Evolutionary conservation across 768 basidiomycete species (phyloP).

Genomic region (Fomitopsis serialis): DNA sequence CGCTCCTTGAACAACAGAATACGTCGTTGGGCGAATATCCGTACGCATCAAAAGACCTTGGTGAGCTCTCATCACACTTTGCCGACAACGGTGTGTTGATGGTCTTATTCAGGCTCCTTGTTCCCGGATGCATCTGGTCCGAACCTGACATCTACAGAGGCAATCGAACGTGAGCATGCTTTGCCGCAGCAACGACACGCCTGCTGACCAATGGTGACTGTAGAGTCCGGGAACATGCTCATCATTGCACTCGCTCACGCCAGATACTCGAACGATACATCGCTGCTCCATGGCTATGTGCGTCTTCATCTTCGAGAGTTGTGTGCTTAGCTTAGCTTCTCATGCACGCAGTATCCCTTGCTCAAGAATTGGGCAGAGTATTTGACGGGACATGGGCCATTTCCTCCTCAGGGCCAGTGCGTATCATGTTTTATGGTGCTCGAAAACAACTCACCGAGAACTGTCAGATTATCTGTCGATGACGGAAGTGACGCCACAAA

Average conservation of each 20-base stretch:
- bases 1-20: constrained; percentile 21
- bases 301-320: background rate
- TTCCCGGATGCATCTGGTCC: background rate
- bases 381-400: constrained; percentile 9
- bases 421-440: background rate
- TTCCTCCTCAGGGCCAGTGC: constrained; percentile 5
- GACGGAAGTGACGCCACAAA: constrained; percentile 3
- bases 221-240: background rate
- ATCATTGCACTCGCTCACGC: background rate
- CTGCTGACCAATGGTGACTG: background rate
- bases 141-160: background rate
- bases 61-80: constrained; percentile 2
- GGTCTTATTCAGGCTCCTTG: background rate
- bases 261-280: background rate
- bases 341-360: constrained; percentile 16
- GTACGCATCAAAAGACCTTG: constrained; percentile 24
- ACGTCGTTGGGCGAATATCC: constrained; percentile 5
- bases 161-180: background rate
- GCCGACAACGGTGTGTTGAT: background rate
- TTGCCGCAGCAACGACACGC: too few species aligned
- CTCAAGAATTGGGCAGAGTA: constrained; percentile 20
- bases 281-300: background rate
- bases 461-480: constrained; percentile 5
- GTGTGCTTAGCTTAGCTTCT: background rate
- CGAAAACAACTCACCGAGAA: background rate